phyloP scores from a whole-genome alignment of 192 early-diverging fungal species.

The Ambispora gerdemannii region DNA sequence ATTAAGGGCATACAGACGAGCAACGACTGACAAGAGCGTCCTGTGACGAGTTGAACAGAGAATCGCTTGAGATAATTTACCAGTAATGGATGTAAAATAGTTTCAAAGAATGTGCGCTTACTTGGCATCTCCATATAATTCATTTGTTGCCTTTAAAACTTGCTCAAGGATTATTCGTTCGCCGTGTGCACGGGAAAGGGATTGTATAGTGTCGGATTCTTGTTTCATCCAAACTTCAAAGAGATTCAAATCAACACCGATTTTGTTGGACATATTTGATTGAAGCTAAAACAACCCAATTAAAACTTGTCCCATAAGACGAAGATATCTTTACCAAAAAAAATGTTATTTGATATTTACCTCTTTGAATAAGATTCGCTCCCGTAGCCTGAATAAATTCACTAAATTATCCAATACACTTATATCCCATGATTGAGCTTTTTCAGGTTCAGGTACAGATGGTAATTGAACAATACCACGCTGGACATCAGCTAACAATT shows the following conservation, averaged over 20 bases:
- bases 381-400: slow-evolving; percentile 48
- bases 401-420: slow-evolving; percentile 41
- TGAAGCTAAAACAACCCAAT: slow-evolving; percentile 38
- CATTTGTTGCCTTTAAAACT: slow-evolving; percentile 39
- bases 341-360: slow-evolving; percentile 29
- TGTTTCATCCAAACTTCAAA: slow-evolving; percentile 79
- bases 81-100: not conserved
- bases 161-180: slow-evolving; percentile 64
- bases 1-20: slow-evolving; percentile 49
- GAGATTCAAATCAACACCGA: slow-evolving; percentile 45
- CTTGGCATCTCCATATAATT: slow-evolving; percentile 37
- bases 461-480: slow-evolving; percentile 44
- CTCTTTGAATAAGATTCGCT: slow-evolving; percentile 45
- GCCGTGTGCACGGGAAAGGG: slow-evolving; percentile 61
- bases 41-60: slow-evolving; percentile 5
- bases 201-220: slow-evolving; percentile 69
- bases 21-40: slow-evolving; percentile 41
- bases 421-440: slow-evolving; percentile 49
- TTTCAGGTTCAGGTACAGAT: slow-evolving; percentile 38
- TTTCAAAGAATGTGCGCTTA: slow-evolving; percentile 22
- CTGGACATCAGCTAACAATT: slow-evolving; percentile 57
- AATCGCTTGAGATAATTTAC: not conserved
- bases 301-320: too few species aligned
- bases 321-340: too few species aligned
- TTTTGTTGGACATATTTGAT: slow-evolving; percentile 50